phyloP scores from a whole-genome alignment of 1,284 basidiomycete genomes.

The Apiotrichum sp. region DNA sequence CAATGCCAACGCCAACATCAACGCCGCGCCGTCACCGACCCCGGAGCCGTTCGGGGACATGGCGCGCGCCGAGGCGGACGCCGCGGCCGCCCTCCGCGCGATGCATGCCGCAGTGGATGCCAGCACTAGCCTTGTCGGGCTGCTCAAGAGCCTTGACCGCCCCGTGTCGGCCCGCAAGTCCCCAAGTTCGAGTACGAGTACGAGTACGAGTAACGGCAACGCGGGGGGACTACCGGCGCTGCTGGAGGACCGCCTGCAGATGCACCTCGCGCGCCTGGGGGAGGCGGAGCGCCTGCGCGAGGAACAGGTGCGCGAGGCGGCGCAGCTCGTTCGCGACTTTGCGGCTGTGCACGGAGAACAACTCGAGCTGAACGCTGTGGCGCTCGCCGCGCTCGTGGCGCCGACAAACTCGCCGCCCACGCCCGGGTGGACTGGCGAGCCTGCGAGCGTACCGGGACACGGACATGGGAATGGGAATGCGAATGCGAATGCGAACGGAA shows the following conservation, averaged over 20 bases:
- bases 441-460: neutral
- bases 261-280: constrained; percentile 2
- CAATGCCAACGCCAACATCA: no score
- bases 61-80: neutral
- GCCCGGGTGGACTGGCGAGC: constrained; percentile 2
- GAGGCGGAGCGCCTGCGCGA: constrained; percentile 15
- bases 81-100: neutral
- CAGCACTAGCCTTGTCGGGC: neutral
- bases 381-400: neutral
- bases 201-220: no score
- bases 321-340: constrained; percentile 8
- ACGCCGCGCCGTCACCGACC: no score
- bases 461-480: neutral
- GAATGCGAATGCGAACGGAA: neutral
- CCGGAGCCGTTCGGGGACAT: no score
- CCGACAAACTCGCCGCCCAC: neutral
- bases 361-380: neutral
- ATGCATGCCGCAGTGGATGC: neutral
- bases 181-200: neutral
- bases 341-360: constrained; percentile 2
- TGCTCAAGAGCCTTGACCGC: neutral
- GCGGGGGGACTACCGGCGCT: neutral
- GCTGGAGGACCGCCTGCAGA: constrained; percentile 9
- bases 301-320: constrained; percentile 12
- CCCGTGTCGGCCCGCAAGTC: neutral